Base-by-base conservation (phyloP, 805 yeast genomes). In the Saccharomycopsis babjevae region DNA sequence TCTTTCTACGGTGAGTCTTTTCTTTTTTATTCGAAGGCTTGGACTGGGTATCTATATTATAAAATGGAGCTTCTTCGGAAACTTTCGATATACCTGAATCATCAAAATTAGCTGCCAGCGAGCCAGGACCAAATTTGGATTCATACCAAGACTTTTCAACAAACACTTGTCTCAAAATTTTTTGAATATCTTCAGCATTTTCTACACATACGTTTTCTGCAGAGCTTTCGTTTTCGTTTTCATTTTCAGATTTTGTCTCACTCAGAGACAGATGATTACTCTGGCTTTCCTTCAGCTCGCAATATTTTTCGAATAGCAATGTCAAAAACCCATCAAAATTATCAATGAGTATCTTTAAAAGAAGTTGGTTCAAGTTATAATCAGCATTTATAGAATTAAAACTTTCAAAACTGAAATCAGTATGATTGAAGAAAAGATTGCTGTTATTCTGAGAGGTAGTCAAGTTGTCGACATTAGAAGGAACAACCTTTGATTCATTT, bases 381-480 rank as follows among this genome's bases (percentile, higher is more conserved):
- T 63, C 61, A 15, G 57, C 64, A 34, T 57, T 63, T 25, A 63
- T 56, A 50, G 59, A 56, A 22, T 61, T 57, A 25, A 63, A 63
- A 46, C 64, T 61, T 32, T 61, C 65, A 8, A 63, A 56, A 5
- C 64, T 61, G 32, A 63, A 63, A 50, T 63, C 43, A 50, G 20
- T 15, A 18, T 15, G 39, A 32, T n/a, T 34, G 10, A 52, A 52
- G 25, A 38, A 52, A 6, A 46, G 18, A 40, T 42, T 56, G 28
- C 38, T 59, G 36, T 59, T 54, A 22, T 32, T 32, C 4, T 18
- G 50, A 20, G 38, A 15, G 18, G 50, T 3, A 42, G 13, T 43
- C 15, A 46, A 22, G 10, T 18, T n/a, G 38, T 28, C 56, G 15
- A 15, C 6, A 22, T 46, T 46, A 15, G 30, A 10, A 20, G 50